Evolutionary conservation across 257 asterid genomes (phyloP), one percentile per base, ranked within the genome.

Genomic region (Nicotiana knightiana): DNA sequence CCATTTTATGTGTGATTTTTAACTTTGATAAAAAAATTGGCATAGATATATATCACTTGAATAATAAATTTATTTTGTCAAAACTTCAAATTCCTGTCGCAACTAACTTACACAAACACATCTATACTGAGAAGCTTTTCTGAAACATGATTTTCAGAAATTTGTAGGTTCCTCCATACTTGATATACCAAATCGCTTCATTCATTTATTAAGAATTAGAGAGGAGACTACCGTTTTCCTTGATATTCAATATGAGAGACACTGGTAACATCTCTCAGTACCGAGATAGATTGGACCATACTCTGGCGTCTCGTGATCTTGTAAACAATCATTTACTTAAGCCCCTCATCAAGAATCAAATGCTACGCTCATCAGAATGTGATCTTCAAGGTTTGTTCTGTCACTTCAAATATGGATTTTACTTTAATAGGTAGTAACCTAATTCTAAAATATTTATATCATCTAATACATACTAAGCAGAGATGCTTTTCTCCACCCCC

Each of bases 271-370:
- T 94, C 81, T 87, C 88, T 9, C 90, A 87, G 58, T 94, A 93
- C 81, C 87, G 95, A 85, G 85, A 67, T 83, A 86, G 85, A 59
- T 86, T 94, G 84, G 97, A 94, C 86, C 87, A 85, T 85, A 93
- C 97, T 1, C 84, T 94, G 79, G 59, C 88, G 62, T 91, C 90
- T 30, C 85, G 86, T 18, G 91, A 88, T 33, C 87, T 94, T 85
- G 81, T 83, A 3, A 84, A 87, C 80, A 83, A 86, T 65, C 93
- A 91, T 84, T 85, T 37, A 33, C 84, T 94, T 83, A 85, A 84
- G 83, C 62, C 66, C 62, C 94, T 90, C 32, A 91, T 94, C 81
- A 93, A 87, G 88, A 90, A 88, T 81, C 97, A 94, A 82, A 82
- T 93, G 62, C 68, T 90, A 35, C 85, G 87, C 28, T 91, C 97